Base-by-base conservation (phyloP, 202 grass and related monocot genomes). In the Zizania palustris region DNA sequence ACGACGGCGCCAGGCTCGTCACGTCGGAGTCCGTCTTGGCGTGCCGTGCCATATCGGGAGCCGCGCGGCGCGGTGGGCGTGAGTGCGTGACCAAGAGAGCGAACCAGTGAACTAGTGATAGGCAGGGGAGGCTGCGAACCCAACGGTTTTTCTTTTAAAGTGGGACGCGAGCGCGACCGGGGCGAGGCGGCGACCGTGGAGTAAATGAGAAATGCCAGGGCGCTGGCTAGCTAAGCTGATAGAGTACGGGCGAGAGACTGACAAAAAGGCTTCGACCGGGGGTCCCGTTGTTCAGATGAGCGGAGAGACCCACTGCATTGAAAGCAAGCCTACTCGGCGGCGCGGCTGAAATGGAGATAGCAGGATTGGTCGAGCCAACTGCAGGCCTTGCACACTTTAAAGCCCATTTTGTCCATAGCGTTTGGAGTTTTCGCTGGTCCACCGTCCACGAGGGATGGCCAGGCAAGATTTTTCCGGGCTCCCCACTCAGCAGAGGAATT, bases 21-120 rank as follows among this genome's bases (percentile, higher is more conserved):
- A 90, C 65, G 65, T 97, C 93, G 41, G 93, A 97, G 85, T 97
- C 90, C 40, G 93, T 90, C 75, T 97, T 97, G 58, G 90, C 85
- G 85, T 97, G 90, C 50, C 82, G 74, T 37, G 71, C 87, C 68
- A 80, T 86, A 46, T 65, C 66, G 73, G 78, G 75, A 75, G 70
- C 46, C 62, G 73, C 56, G 56, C 65, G 58, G 54, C 39, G 85
- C 53, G 33, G 14, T 45, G 74, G 55, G 80, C 62, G 80, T n/a
- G n/a, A n/a, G n/a, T n/a, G n/a, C n/a, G n/a, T 16, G 50, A 53
- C 15, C 16, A 15, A 49, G 0, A 18, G 50, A 51, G 48, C 4
- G 40, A 42, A 42, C 40, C 2, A 51, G 48, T 6, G 40, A 42
- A 42, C 40, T 28, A 28, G 28, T 28, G 28, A 28, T 28, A 28